Base-by-base conservation (phyloP, 2,329 filamentous ascomycete species). In the Fusarium oxysporum region DNA sequence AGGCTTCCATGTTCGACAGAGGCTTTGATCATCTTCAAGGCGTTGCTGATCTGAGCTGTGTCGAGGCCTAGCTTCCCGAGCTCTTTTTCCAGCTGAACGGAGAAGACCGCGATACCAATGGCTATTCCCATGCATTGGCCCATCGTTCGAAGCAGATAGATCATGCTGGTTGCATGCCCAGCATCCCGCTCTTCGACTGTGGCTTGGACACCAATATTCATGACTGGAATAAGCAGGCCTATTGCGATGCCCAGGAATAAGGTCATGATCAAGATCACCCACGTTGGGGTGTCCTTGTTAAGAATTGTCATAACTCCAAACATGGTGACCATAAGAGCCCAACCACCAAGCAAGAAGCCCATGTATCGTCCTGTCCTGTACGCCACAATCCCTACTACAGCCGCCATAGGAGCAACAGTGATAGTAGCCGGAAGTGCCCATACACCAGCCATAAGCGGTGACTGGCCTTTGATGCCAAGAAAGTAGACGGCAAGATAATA, bases 191-290 rank as follows among this genome's bases (percentile, higher is more conserved):
- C 62, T 13, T 51, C 38, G 11, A 72, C 74, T 8, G 71, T 77
- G 12, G 91, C 91, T 80, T 93, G 91, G 30, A 92, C 86, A 3
- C 88, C 86, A 38, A 92, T 87, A 0, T 84, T 85, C 81, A 92
- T 88, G n/a, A 87, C 84, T 0, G 92, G 88, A 80, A 92, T 92
- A 10, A 93, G 82, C 61, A 92, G 85, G 4, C 91, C 92, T 6
- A 89, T 86, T 19, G 91, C 91, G 8, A 92, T 59, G 1, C 90
- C 91, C 17, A 88, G 81, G 23, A 90, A 83, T 10, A 92, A 77
- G 74, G 89, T 90, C 48, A 93, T 81, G 75, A 91, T 88, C 60
- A 93, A 82, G 87, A 90, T 91, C 25, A 82, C 81, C 0, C 83
- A 80, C 5, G 88, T 85, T 4, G 84, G 83, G 4, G 89, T 91